Evolutionary conservation across 108 stramenopile genomes (phyloP).

Genomic region (Stephanodiscus minutulus): DNA sequence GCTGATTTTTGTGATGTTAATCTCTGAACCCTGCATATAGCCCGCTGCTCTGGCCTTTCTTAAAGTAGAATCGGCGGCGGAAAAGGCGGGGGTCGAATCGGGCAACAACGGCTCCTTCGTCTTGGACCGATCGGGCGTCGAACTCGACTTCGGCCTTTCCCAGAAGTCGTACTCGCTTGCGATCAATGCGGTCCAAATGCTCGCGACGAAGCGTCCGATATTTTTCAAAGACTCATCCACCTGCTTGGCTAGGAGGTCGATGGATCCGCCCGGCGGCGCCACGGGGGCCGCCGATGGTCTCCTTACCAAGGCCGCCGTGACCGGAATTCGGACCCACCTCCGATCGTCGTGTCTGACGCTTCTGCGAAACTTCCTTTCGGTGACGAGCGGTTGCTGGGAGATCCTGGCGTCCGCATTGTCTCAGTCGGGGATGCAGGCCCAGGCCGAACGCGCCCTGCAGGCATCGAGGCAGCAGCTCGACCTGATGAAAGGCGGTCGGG

Average conservation of each 20-base stretch:
- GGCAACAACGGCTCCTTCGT: slow-evolving; percentile 32
- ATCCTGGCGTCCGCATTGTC: slow-evolving; percentile 66
- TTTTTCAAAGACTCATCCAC: slow-evolving; percentile 80
- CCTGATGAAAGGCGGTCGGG: slow-evolving; percentile 86
- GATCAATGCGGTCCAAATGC: slow-evolving; percentile 80
- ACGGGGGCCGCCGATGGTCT: slow-evolving; percentile 32
- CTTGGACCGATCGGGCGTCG: slow-evolving; percentile 57
- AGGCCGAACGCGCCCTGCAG: slow-evolving; percentile 82
- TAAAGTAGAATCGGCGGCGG: slow-evolving; percentile 73
- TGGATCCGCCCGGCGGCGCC: slow-evolving; percentile 65
- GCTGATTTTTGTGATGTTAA: neutral
- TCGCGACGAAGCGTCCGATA: slow-evolving; percentile 75
- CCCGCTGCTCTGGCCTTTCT: slow-evolving; percentile 83
- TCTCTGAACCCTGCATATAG: slow-evolving; percentile 58
- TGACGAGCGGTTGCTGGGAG: slow-evolving; percentile 66
- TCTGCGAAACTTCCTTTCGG: slow-evolving; percentile 79
- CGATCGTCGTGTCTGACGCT: slow-evolving; percentile 81
- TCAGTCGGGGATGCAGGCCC: slow-evolving; percentile 70
- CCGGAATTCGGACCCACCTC: slow-evolving; percentile 66
- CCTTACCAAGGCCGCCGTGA: slow-evolving; percentile 48
- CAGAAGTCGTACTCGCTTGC: slow-evolving; percentile 82
- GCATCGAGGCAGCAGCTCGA: slow-evolving; percentile 78
- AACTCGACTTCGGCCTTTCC: slow-evolving; percentile 80
- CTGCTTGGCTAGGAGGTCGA: slow-evolving; percentile 73
- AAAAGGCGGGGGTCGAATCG: slow-evolving; percentile 26